Evolutionary conservation across 164 flowering plant genomes (phyloP).

Genomic region (Chimonanthus salicifolius): DNA sequence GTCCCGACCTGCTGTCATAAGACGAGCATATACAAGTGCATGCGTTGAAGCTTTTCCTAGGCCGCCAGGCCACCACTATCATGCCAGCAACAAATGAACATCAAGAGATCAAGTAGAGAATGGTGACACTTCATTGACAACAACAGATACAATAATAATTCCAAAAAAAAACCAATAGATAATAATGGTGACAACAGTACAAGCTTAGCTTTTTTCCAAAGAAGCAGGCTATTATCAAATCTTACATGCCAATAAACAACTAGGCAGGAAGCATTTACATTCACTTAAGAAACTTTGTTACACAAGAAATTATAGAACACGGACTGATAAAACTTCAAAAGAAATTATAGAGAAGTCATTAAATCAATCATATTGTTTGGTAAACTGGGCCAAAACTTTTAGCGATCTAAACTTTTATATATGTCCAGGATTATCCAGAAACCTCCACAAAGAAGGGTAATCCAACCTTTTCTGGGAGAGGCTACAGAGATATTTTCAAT

Average conservation of each 20-base stretch:
- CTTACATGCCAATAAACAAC: background rate
- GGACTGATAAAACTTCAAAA: too few relatives aligned
- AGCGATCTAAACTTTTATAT: too few relatives aligned
- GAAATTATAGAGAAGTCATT: too few relatives aligned
- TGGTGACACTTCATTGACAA: background rate
- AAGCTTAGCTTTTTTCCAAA: background rate
- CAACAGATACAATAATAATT: background rate
- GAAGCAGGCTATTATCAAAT: background rate
- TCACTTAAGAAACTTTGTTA: background rate
- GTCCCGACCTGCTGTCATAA: slow-evolving; percentile 60
- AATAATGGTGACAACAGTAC: background rate
- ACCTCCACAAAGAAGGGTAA: too few relatives aligned
- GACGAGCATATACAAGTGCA: slow-evolving; percentile 87
- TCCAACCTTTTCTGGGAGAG: too few relatives aligned
- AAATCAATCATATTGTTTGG: too few relatives aligned
- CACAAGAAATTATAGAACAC: too few relatives aligned
- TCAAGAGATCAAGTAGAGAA: background rate
- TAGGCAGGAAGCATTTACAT: background rate
- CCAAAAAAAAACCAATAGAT: background rate
- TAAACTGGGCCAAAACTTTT: too few relatives aligned
- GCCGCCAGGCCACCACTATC: slow-evolving; percentile 99
- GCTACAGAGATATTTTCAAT: too few relatives aligned
- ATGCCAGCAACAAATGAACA: slow-evolving; percentile 7
- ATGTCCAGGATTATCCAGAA: too few relatives aligned
- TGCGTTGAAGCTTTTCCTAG: slow-evolving; percentile 93